Evolutionary conservation across 306 rosid genomes (phyloP), one percentile per base, ranked within the genome.

Genomic region (Argentina anserina): DNA sequence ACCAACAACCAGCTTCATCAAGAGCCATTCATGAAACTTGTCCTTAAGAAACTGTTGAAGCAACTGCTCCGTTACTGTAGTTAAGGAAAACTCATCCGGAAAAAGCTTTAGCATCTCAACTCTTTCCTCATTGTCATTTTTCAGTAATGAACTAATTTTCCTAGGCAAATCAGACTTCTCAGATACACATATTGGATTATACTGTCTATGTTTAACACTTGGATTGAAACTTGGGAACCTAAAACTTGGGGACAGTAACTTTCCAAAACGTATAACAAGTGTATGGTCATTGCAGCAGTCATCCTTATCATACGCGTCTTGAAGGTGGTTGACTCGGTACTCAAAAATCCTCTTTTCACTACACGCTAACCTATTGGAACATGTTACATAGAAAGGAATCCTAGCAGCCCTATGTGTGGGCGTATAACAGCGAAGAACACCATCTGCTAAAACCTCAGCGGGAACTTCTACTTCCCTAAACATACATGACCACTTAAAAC

Each of bases 401-500:
- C 86, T 85, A 50, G 90, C 95, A 75, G 84, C 81, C 80, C 80
- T 88, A 71, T 88, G 98, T 42, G 55, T 56, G 2, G 98, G 98
- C 42, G 98, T 78, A 80, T 84, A 84, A 83, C 98, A 92, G 69
- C 87, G 82, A 61, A 92, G 88, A 79, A 88, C 90, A 60, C 96
- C 91, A 45, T 88, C 82, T 28, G 78, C 76, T 14, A 88, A 73
- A 65, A 87, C 78, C 81, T 80, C 87, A 8, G 92, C 95, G 28
- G 89, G 95, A 79, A 90, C 96, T 84, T 92, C 98, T 65, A 88
- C 81, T 79, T 90, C 92, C 8, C 98, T 95, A 80, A 92, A 92
- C 98, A 92, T 90, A 75, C 95, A 88, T 28, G 97, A 90, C 96
- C 95, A 92, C 63, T 85, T 80, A 77, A 78, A 78, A 61, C 42